phyloP scores from a whole-genome alignment of 163 green algal genomes.

The Coccomyxa subellipsoidea region DNA sequence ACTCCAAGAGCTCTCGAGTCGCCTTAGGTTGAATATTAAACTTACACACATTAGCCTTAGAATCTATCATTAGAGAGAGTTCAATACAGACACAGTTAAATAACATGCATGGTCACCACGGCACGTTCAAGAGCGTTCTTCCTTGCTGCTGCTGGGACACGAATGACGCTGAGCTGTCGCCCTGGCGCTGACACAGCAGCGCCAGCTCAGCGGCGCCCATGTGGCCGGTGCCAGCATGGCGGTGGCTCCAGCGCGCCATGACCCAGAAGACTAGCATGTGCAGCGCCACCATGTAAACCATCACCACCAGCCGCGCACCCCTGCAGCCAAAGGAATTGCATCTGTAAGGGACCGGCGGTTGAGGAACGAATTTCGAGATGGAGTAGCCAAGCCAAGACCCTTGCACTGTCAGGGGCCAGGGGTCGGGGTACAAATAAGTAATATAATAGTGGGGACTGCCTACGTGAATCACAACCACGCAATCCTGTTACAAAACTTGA shows the following conservation, averaged over 20 bases:
- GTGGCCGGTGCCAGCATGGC: background rate
- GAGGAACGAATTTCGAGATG: background rate
- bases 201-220: conserved; percentile 12
- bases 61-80: too few relatives aligned
- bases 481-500: too few relatives aligned
- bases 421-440: too few relatives aligned
- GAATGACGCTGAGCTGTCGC: background rate
- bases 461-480: too few relatives aligned
- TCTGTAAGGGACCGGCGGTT: background rate
- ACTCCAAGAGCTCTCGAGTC: too few relatives aligned
- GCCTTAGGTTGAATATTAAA: too few relatives aligned
- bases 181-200: conserved; percentile 14
- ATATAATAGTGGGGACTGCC: too few relatives aligned
- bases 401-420: too few relatives aligned
- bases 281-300: conserved; percentile 75
- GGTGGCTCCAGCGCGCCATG: conserved; percentile 24
- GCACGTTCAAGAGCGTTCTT: background rate
- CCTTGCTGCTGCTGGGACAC: background rate
- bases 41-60: too few relatives aligned
- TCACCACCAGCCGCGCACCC: conserved; percentile 66
- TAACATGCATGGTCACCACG: background rate
- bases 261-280: conserved; percentile 61
- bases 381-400: too few relatives aligned
- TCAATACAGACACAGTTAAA: too few relatives aligned
- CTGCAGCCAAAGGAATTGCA: background rate